Evolutionary conservation across 2,329 filamentous ascomycete genomes (phyloP), one percentile per base, ranked within the genome.

Genomic region (Aspergillus pseudoglaucus): DNA sequence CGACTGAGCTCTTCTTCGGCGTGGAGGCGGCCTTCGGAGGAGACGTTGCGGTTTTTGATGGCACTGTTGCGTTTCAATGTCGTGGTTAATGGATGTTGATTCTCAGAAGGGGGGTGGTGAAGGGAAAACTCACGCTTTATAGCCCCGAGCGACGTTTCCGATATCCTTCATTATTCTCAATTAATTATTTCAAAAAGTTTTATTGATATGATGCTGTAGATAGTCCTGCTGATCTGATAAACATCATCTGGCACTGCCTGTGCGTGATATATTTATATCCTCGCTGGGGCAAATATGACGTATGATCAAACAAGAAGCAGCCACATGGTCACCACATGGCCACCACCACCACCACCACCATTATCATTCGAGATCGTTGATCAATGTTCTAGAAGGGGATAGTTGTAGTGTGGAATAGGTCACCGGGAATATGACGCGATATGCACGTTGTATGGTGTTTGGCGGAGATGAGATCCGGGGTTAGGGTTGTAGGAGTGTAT

Each of bases 101-200:
- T 17, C 4, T 35, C 6, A 6, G 3, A 5, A 6, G 15, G 35
- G 20, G n/a, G n/a, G n/a, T n/a, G n/a, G 9, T 2, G 25, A 10
- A 20, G 17, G 20, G 20, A 2, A 22, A 10, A 30, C 49, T 43
- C 35, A 59, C 57, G 57, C 57, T 44, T 59, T 56, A 46, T 54
- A 60, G 6, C 57, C 57, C 3, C 53, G 48, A 17, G 53, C 52
- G 25, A 54, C 51, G 44, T 56, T 55, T 30, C 47, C 47, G 40
- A 12, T 22, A 5, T 39, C 17, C 15, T 39, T 39, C 37, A 39
- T 39, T 39, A 9, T 39, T 18, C 4, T 3, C 0, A 18, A 18
- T 39, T 39, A 3, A 18, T 39, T 18, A 3, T 39, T 3, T 7
- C 9, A 1, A 5, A 5, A 17, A 12, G 10, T 39, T 39, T 12